phyloP scores from a whole-genome alignment of 805 yeast species.

The Clavispora santaluciae region DNA sequence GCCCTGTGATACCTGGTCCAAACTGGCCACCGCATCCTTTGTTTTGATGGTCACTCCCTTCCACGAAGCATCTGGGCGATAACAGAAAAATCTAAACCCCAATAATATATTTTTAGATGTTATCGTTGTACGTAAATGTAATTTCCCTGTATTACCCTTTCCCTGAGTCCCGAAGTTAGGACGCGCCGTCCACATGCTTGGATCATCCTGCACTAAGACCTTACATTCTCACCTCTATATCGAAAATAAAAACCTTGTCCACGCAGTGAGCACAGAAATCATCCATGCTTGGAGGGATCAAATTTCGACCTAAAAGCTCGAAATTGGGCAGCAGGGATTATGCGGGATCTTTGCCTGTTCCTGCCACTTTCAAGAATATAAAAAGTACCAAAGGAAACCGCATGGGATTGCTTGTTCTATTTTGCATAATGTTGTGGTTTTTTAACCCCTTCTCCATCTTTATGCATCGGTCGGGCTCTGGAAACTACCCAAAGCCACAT shows the following conservation, averaged over 20 bases:
- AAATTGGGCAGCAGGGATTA: conserved; percentile 2
- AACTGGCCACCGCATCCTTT: too few species aligned
- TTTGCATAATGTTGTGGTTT: conserved; percentile 10
- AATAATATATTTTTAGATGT: too few species aligned
- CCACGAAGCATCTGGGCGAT: too few species aligned
- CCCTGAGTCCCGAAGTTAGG: too few species aligned
- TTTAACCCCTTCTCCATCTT: conserved; percentile 6
- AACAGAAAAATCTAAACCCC: too few species aligned
- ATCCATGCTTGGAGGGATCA: conserved; percentile 7
- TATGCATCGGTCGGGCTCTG: not conserved
- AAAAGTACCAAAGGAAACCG: not conserved
- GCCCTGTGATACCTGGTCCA: too few species aligned
- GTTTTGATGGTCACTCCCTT: too few species aligned
- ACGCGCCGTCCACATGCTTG: too few species aligned
- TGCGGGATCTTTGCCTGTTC: conserved; percentile 9
- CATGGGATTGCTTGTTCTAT: not conserved
- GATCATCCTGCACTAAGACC: not conserved
- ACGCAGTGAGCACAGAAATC: not conserved
- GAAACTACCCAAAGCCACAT: conserved; percentile 27
- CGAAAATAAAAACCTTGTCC: not conserved
- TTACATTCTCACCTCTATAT: not conserved
- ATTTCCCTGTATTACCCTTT: too few species aligned
- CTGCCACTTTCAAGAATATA: conserved; percentile 3
- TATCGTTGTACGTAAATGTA: too few species aligned
- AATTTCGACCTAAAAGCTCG: conserved; percentile 14